phyloP scores from a whole-genome alignment of 2,329 filamentous ascomycete genomes.

The Macrophomina pseudophaseolina region DNA sequence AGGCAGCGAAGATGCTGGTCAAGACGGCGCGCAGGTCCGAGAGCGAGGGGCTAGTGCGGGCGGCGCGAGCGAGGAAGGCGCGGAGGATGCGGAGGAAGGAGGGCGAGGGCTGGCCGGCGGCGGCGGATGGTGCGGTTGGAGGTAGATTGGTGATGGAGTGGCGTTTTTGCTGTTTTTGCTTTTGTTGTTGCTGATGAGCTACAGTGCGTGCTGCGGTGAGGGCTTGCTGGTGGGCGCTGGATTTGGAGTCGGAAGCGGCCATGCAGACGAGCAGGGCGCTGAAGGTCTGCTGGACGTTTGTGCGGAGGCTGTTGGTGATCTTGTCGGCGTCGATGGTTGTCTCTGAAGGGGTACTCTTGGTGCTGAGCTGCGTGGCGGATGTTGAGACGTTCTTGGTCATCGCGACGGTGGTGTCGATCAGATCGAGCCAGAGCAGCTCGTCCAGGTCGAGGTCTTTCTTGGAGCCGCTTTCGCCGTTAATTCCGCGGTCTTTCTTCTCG shows the following conservation, averaged over 20 bases:
- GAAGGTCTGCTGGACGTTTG: conserved; percentile 87
- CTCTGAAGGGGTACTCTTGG: conserved; percentile 29
- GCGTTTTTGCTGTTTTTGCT: conserved; percentile 30
- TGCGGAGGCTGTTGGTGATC: conserved; percentile 71
- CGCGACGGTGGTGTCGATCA: conserved; percentile 66
- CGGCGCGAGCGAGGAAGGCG: conserved; percentile 83
- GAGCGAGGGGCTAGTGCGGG: conserved; percentile 80
- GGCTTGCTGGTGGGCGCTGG: conserved; percentile 34
- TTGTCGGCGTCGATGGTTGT: conserved; percentile 60
- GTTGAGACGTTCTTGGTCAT: conserved; percentile 53
- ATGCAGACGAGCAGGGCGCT: conserved; percentile 82
- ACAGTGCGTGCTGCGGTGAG: conserved; percentile 32
- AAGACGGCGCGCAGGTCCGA: conserved; percentile 86
- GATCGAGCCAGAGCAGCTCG: conserved; percentile 69
- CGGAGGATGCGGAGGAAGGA: conserved; percentile 89
- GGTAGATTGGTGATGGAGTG: conserved; percentile 31
- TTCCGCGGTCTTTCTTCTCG: conserved; percentile 36
- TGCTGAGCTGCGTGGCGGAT: conserved; percentile 53
- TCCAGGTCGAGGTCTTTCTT: conserved; percentile 64
- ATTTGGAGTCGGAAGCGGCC: conserved; percentile 39
- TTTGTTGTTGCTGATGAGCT: conserved; percentile 29
- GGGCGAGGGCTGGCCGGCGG: conserved; percentile 58
- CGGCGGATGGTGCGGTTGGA: conserved; percentile 31
- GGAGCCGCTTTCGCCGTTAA: conserved; percentile 45
- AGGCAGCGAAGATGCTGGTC: conserved; percentile 89